phyloP scores from a whole-genome alignment of 768 basidiomycete genomes.

The Ramaria sp. region DNA sequence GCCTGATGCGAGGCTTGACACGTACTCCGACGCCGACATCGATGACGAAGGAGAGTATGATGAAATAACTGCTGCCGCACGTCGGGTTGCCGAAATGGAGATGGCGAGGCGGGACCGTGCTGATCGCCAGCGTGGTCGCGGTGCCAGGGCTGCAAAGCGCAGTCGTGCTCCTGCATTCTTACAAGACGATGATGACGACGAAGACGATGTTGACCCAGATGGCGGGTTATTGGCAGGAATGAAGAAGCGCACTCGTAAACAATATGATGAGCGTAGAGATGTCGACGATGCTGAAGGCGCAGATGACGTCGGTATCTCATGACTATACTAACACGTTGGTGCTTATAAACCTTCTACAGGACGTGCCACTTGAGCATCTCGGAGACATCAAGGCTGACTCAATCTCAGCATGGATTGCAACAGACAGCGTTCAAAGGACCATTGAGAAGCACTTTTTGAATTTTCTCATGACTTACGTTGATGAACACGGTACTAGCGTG shows the following conservation, averaged over 20 bases:
- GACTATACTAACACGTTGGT: not conserved
- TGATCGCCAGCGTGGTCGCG: conserved; percentile 54
- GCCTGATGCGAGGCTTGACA: conserved; percentile 69
- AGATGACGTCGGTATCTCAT: conserved; percentile 55
- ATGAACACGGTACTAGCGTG: conserved; percentile 83
- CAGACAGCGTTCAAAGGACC: conserved; percentile 80
- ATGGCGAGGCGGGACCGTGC: conserved; percentile 84
- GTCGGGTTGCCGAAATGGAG: conserved; percentile 73
- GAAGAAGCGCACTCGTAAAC: conserved; percentile 73
- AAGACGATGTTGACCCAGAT: conserved; percentile 33
- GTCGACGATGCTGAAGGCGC: conserved; percentile 84
- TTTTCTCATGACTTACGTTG: conserved; percentile 93
- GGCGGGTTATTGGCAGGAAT: conserved; percentile 57
- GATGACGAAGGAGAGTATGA: conserved; percentile 67
- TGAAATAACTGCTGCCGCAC: conserved; percentile 53
- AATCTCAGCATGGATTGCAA: conserved; percentile 95
- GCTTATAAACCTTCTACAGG: conserved; percentile 34
- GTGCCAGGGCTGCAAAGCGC: conserved; percentile 64
- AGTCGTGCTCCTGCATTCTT: conserved; percentile 82
- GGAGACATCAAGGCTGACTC: conserved; percentile 97
- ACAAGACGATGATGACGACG: conserved; percentile 72
- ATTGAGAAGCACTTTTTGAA: conserved; percentile 89
- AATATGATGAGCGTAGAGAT: conserved; percentile 89
- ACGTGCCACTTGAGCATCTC: conserved; percentile 89
- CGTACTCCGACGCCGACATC: conserved; percentile 78